phyloP scores from a whole-genome alignment of 495 filamentous ascomycete genomes.

The Hypomontagnella monticulosa region DNA sequence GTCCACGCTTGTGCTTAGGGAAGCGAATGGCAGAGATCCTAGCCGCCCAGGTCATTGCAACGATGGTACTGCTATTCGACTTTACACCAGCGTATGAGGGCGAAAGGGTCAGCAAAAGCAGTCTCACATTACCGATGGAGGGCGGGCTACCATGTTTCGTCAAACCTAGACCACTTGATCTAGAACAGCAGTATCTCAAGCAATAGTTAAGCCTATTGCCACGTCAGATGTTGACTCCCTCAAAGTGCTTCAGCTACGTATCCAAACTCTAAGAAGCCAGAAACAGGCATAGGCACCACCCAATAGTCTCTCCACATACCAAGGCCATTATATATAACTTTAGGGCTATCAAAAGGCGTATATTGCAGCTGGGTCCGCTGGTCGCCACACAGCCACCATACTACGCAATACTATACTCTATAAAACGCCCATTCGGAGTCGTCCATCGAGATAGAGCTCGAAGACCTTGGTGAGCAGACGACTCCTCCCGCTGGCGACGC shows the following conservation, averaged over 20 bases:
- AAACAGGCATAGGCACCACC: too few relatives aligned
- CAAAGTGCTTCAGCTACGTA: background rate
- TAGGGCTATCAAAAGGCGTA: too few relatives aligned
- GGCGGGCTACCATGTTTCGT: conserved; percentile 62
- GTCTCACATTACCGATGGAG: conserved; percentile 69
- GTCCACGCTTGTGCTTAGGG: conserved; percentile 64
- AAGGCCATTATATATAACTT: too few relatives aligned
- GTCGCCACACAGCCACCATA: too few relatives aligned
- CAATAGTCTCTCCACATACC: too few relatives aligned
- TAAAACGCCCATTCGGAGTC: too few relatives aligned
- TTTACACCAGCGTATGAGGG: conserved; percentile 53
- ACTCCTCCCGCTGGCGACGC: too few relatives aligned
- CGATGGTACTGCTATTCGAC: conserved; percentile 58
- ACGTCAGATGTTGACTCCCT: background rate
- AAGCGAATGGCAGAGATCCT: conserved; percentile 69
- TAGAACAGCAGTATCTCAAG: background rate
- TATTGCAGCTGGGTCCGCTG: too few relatives aligned
- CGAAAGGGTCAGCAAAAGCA: conserved; percentile 63
- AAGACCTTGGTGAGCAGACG: too few relatives aligned
- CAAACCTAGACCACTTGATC: conserved; percentile 21
- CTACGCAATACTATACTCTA: too few relatives aligned
- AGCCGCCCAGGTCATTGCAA: conserved; percentile 62
- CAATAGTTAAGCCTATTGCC: background rate
- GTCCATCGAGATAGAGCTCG: too few relatives aligned
- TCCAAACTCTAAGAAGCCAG: too few relatives aligned